Evolutionary conservation across 345 rosid genomes (phyloP).

Genomic region (Syzygium oleosum): DNA sequence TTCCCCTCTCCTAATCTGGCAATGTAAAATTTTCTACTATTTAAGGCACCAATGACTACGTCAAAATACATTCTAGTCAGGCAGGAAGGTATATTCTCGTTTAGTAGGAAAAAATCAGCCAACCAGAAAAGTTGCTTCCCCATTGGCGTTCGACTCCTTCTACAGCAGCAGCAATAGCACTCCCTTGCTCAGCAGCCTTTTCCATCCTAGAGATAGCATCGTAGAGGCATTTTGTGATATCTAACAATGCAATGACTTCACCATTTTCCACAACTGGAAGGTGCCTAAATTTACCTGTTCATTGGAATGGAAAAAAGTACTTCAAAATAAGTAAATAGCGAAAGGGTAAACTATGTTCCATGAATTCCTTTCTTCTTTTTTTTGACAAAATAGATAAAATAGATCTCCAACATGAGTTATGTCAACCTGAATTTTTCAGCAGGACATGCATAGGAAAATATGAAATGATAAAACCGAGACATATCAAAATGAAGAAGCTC

Average conservation of each 20-base stretch:
- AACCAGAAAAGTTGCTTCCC: constrained; percentile 73
- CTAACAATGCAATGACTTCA: constrained; percentile 93
- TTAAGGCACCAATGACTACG: not conserved
- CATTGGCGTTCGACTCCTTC: constrained; percentile 98
- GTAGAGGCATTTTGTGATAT: constrained; percentile 89
- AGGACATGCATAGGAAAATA: not conserved
- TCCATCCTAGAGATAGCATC: constrained; percentile 98
- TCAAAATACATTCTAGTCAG: not conserved
- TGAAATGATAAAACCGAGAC: not conserved
- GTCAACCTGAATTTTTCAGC: not conserved
- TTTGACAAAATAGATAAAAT: not conserved
- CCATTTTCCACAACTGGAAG: constrained; percentile 99
- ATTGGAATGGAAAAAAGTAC: not conserved
- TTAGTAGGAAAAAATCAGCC: constrained; percentile 5
- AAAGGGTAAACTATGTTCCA: not conserved
- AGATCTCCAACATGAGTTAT: no score
- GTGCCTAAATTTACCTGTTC: constrained; percentile 84
- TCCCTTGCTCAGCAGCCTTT: constrained; percentile 97
- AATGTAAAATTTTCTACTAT: not conserved
- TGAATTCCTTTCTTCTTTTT: not conserved
- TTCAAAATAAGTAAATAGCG: not conserved
- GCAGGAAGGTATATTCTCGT: not conserved
- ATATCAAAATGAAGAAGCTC: not conserved
- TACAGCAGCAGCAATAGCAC: constrained; percentile 94
- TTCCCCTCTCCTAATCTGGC: not conserved